Percentiles rank a stretch among this genome's conserved stretches.
phyloP scores from a whole-genome alignment of 192 early-diverging fungal species.

The Spinellus fusiger region DNA sequence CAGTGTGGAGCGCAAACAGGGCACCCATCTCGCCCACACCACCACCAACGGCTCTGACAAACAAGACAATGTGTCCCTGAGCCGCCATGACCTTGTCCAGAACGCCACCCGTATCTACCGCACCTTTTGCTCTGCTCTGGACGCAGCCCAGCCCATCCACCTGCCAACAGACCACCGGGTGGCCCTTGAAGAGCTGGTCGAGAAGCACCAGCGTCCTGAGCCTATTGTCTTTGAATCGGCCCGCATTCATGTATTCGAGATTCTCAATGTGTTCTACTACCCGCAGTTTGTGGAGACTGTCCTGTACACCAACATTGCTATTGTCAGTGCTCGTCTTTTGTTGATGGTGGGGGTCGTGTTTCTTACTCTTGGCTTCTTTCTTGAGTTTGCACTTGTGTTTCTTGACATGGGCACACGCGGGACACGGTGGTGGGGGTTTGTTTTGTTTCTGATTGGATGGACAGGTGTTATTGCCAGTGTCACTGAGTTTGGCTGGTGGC shows the following conservation, averaged over 20 bases:
- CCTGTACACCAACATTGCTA: conserved; percentile 34
- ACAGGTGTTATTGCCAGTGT: conserved; percentile 24
- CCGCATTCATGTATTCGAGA: conserved; percentile 34
- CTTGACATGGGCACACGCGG: conserved; percentile 16
- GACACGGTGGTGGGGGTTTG: conserved; percentile 24
- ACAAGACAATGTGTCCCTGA: not conserved
- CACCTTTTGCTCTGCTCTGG: conserved; percentile 24
- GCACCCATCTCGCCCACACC: too few relatives aligned
- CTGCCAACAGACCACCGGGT: conserved; percentile 34
- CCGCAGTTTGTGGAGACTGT: conserved; percentile 33
- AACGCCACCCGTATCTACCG: conserved; percentile 29
- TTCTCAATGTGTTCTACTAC: conserved; percentile 40
- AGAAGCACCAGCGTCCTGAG: conserved; percentile 34
- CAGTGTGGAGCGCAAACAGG: conserved; percentile 7
- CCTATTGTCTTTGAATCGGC: conserved; percentile 41
- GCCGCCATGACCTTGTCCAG: conserved; percentile 25
- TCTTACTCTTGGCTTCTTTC: conserved; percentile 24
- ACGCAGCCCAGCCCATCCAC: conserved; percentile 24
- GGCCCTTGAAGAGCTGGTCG: conserved; percentile 32
- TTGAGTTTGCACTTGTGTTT: conserved; percentile 39
- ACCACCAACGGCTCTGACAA: too few relatives aligned
- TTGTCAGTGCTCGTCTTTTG: conserved; percentile 3
- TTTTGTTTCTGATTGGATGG: conserved; percentile 34
- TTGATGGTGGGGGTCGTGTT: conserved; percentile 20
- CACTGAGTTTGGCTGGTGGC: conserved; percentile 32